Percentiles rank a stretch among this genome's conserved stretches.
Evolutionary conservation across 768 basidiomycete species (phyloP).

Genomic region (Calocybe gangraenosa): DNA sequence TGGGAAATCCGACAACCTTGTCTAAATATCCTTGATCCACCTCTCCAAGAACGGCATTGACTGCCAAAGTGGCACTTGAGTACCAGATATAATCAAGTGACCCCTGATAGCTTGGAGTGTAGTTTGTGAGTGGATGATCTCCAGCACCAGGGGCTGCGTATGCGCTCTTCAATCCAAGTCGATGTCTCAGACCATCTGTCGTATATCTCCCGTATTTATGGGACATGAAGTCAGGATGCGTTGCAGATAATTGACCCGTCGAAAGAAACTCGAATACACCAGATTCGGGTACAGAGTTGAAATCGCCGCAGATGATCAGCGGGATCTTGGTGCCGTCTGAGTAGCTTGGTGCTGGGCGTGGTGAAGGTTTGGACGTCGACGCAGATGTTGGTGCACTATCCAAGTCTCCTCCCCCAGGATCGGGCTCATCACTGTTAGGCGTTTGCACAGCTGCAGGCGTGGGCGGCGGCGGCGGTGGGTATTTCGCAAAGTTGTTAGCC

Average conservation of each 20-base stretch:
- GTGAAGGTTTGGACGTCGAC: constrained; percentile 16
- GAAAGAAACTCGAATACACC: constrained; percentile 92
- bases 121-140: constrained; percentile 77
- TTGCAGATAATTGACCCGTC: constrained; percentile 59
- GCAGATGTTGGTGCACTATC: constrained; percentile 8
- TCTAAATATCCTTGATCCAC: constrained; percentile 82
- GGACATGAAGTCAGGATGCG: constrained; percentile 90
- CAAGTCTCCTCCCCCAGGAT: constrained; percentile 11
- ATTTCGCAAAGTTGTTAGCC: constrained; percentile 75
- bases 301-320: constrained; percentile 89
- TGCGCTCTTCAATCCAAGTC: constrained; percentile 78
- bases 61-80: constrained; percentile 63
- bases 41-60: constrained; percentile 84
- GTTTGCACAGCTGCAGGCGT: constrained; percentile 25
- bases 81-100: constrained; percentile 96
- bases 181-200: constrained; percentile 79
- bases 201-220: constrained; percentile 93
- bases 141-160: constrained; percentile 52
- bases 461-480: constrained; percentile 59
- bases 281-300: constrained; percentile 83
- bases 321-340: constrained; percentile 88
- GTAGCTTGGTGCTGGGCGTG: constrained; percentile 64
- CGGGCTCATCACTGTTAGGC: constrained; percentile 18
- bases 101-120: constrained; percentile 82
- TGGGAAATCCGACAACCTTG: constrained; percentile 94